phyloP scores from a whole-genome alignment of 371 early-diverging fungal genomes.

The Globomyces sp. region DNA sequence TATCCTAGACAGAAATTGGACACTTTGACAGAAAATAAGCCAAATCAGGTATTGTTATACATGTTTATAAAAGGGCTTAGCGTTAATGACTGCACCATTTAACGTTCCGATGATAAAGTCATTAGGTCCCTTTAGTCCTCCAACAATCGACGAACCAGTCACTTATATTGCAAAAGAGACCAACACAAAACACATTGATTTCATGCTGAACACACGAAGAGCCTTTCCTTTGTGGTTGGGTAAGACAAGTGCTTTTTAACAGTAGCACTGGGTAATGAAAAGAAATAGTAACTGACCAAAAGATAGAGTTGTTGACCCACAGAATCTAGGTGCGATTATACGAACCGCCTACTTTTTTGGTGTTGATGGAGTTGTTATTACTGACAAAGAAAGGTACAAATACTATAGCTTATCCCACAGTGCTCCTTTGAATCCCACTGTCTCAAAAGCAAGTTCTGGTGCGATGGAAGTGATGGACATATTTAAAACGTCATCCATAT shows the following conservation, averaged over 20 bases:
- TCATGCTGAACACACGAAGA: not conserved
- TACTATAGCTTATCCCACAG: constrained; percentile 15
- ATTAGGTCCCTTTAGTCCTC: not conserved
- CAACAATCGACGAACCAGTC: not conserved
- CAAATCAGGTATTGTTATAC: not conserved
- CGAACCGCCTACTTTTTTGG: constrained; percentile 61
- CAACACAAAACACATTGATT: not conserved
- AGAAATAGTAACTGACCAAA: too few species aligned
- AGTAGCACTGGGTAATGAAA: constrained; percentile 33
- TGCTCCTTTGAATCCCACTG: constrained; percentile 56
- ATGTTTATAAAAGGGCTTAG: not conserved
- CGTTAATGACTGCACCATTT: not conserved
- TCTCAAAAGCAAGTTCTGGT: constrained; percentile 65
- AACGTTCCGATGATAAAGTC: not conserved
- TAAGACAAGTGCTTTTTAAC: not conserved
- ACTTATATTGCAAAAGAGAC: not conserved
- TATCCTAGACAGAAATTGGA: too few species aligned
- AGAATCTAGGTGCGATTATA: constrained; percentile 67
- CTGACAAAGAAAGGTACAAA: constrained; percentile 41
- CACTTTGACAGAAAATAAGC: not conserved
- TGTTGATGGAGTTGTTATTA: constrained; percentile 60
- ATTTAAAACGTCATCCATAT: constrained; percentile 48
- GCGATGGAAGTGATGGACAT: constrained; percentile 61
- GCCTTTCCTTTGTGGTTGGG: constrained; percentile 2
- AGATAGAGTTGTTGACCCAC: constrained; percentile 66